Evolutionary conservation across 306 rosid species (phyloP).

Genomic region (Senna siamea): DNA sequence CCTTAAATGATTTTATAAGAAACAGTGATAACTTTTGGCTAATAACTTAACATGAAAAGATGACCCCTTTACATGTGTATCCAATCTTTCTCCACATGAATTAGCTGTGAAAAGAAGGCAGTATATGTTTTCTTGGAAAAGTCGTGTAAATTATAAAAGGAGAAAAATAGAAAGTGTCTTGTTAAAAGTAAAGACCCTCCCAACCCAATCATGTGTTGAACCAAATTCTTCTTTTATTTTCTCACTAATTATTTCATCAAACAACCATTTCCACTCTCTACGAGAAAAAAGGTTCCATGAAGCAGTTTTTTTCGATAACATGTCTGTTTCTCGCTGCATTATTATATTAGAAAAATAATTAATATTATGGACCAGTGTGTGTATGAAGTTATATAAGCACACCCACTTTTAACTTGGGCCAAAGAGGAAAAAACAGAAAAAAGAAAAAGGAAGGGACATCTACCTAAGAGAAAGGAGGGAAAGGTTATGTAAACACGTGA

Average conservation of each 20-base stretch:
- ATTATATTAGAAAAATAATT: neutral
- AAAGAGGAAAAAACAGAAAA: neutral
- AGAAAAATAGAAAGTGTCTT: neutral
- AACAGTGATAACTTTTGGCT: neutral
- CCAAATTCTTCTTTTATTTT: neutral
- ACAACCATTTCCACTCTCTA: neutral
- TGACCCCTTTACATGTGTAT: neutral
- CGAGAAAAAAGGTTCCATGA: neutral
- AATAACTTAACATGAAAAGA: neutral
- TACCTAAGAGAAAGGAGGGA: neutral
- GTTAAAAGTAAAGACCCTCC: neutral
- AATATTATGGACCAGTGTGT: neutral
- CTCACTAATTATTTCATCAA: neutral
- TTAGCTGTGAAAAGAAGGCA: no score
- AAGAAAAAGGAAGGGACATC: neutral
- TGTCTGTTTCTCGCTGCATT: neutral
- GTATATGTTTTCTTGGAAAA: no score
- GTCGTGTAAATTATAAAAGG: neutral
- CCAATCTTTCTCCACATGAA: neutral
- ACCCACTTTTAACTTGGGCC: neutral
- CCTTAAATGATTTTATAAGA: neutral
- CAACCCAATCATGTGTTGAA: neutral
- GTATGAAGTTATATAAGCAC: neutral
- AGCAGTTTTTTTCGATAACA: neutral
- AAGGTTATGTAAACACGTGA: slow-evolving; percentile 17